phyloP scores from a whole-genome alignment of 805 yeast species.

The Pichia cabralensis region DNA sequence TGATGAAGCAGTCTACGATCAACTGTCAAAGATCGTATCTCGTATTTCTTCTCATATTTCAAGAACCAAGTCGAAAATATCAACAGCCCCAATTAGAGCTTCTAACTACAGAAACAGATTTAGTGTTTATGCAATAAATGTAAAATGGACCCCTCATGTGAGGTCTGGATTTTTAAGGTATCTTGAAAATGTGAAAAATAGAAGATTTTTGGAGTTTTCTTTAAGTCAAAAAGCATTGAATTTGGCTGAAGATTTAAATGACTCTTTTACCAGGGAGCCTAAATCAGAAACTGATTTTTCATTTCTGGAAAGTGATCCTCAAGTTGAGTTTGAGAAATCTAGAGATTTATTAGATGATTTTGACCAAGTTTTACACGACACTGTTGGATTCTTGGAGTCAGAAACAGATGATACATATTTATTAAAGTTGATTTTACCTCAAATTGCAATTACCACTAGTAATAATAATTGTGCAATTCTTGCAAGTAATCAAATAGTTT shows the following conservation, averaged over 20 bases:
- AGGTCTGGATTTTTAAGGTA: constrained; percentile 56
- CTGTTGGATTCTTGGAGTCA: constrained; percentile 12
- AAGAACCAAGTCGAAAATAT: constrained; percentile 10
- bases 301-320: constrained; percentile 7
- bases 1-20: constrained; percentile 12
- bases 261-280: not conserved
- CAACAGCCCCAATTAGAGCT: constrained; percentile 24
- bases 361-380: constrained; percentile 39
- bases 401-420: constrained; percentile 29
- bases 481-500: constrained; percentile 49
- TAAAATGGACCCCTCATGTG: constrained; percentile 68
- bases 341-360: constrained; percentile 32
- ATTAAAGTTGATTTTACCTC: constrained; percentile 72
- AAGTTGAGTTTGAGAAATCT: constrained; percentile 14
- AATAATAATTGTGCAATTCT: constrained; percentile 39
- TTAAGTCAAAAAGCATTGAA: constrained; percentile 23
- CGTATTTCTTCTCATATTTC: constrained; percentile 14
- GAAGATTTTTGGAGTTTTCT: constrained; percentile 21
- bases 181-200: constrained; percentile 24
- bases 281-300: constrained; percentile 3
- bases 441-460: constrained; percentile 49
- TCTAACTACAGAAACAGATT: constrained; percentile 47
- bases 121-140: constrained; percentile 60
- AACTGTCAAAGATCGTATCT: constrained; percentile 6
- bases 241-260: constrained; percentile 21